Percentiles rank a stretch among this genome's conserved stretches.
phyloP scores from a whole-genome alignment of 805 yeast species.

The Starmerella geochares region DNA sequence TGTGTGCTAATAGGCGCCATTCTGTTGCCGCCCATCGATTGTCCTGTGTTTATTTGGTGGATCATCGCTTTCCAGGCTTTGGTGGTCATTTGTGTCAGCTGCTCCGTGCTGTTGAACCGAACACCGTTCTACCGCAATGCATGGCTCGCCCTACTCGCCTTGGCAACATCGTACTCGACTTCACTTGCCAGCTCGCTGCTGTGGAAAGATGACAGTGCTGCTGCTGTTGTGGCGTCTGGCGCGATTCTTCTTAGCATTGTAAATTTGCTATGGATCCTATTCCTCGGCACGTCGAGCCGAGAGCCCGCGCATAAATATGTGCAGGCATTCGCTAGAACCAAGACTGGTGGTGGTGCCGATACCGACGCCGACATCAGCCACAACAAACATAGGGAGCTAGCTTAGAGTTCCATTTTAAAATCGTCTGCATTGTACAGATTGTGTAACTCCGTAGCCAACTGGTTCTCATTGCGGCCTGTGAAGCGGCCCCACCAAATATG shows the following conservation, averaged over 20 bases:
- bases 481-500: constrained; percentile 62
- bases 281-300: constrained; percentile 78
- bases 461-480: constrained; percentile 39
- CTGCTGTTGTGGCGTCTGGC: constrained; percentile 85
- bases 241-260: constrained; percentile 69
- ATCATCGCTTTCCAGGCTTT: constrained; percentile 69
- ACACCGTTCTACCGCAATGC: constrained; percentile 53
- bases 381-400: background rate
- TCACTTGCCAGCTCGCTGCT: constrained; percentile 70
- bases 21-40: constrained; percentile 36
- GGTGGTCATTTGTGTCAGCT: constrained; percentile 41
- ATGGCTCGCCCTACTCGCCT: constrained; percentile 45
- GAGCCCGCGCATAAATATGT: constrained; percentile 73
- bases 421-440: background rate
- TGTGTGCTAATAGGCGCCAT: constrained; percentile 81
- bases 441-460: background rate
- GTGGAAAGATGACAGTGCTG: constrained; percentile 50
- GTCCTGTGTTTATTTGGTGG: constrained; percentile 83
- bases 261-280: constrained; percentile 72
- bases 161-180: constrained; percentile 73
- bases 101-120: constrained; percentile 48
- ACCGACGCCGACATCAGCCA: background rate
- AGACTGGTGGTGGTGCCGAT: background rate
- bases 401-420: background rate
- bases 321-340: constrained; percentile 53